Base-by-base conservation (phyloP, 2,329 filamentous ascomycete genomes). In the Phialophora expanda region DNA sequence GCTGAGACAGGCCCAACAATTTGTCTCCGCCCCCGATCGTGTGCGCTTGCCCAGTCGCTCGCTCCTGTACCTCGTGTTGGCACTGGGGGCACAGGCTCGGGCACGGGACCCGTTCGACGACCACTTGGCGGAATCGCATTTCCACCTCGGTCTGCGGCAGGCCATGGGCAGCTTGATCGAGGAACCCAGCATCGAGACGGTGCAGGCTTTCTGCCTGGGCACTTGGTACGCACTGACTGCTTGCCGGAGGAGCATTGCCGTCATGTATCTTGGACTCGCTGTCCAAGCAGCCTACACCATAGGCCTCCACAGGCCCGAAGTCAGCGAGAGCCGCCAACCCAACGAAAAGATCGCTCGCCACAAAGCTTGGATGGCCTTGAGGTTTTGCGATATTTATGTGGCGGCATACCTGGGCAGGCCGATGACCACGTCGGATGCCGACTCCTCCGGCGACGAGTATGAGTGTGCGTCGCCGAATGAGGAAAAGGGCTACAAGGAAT, bases 151-250 rank as follows among this genome's bases (percentile, higher is more conserved):
- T n/a, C 20, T 9, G 9, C 6, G n/a, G 9, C 46, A 6, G n/a
- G 46, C 46, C n/a, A 50, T 50, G 46, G 20, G 8, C 20, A 20
- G 12, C 7, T 50, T 50, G 46, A 22, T 11, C 8, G 46, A 9
- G 6, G 20, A 6, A 6, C 46, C 46, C 8, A n/a, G 20, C 20
- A 22, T 50, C 20, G 6, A 9, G 8, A 50, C n/a, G 12, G 46
- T 50, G 6, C 46, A 50, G n/a, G 11, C 46, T 11, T 50, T 9
- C 46, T 50, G 46, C 46, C 9, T 50, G 46, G 20, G 9, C 11
- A 20, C 46, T 7, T 50, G 46, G 46, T 50, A 50, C 46, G 9
- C n/a, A 17, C 46, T 50, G 9, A 50, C 46, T 50, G 46, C 46
- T 6, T 50, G 9, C 46, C 8, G 46, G 7, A 50, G 46, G 20